Percentiles rank a stretch among this genome's conserved stretches.
Conservation (phyloP, 1,139 yeast genomes). For the Wickerhamiella pararugosa region DNA sequence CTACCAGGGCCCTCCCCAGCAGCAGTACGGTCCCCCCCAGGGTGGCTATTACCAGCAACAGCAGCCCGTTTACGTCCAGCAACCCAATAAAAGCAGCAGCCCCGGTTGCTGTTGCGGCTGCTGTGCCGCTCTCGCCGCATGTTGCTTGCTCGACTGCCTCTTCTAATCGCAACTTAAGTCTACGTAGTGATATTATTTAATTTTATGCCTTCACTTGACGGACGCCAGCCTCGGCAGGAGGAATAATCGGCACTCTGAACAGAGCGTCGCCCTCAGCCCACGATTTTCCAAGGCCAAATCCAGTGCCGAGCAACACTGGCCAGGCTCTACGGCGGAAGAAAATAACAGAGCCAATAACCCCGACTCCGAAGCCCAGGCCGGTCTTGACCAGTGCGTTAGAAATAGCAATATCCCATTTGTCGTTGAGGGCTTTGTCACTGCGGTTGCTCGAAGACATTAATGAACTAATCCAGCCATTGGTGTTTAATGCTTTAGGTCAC, state of each 20-base stretch:
- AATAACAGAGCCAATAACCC: slow-evolving; percentile 85
- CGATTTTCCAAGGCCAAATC: slow-evolving; percentile 94
- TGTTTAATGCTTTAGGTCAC: not conserved
- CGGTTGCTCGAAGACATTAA: not conserved
- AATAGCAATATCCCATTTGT: slow-evolving; percentile 85
- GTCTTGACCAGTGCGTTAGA: slow-evolving; percentile 90
- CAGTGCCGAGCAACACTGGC: slow-evolving; percentile 95
- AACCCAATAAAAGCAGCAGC: slow-evolving; percentile 6
- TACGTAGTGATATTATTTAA: not conserved
- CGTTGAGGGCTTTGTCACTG: slow-evolving; percentile 16
- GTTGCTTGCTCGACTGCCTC: slow-evolving; percentile 13
- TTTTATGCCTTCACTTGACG: slow-evolving; percentile 24
- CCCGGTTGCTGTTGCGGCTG: slow-evolving; percentile 14
- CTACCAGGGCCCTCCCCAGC: slow-evolving; percentile 1
- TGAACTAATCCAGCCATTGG: not conserved
- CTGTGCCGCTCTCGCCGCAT: slow-evolving; percentile 13
- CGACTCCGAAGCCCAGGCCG: slow-evolving; percentile 95
- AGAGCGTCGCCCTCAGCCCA: slow-evolving; percentile 97
- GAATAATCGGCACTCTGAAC: slow-evolving; percentile 36
- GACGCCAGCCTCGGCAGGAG: slow-evolving; percentile 22
- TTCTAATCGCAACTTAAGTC: slow-evolving; percentile 2
- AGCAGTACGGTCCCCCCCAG: slow-evolving; percentile 4
- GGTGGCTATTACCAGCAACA: slow-evolving; percentile 7
- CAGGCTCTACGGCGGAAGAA: slow-evolving; percentile 85
- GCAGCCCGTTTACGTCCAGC: slow-evolving; percentile 6